Evolutionary conservation across 495 filamentous ascomycete species (phyloP).

Genomic region (Penicillium flavigenum): DNA sequence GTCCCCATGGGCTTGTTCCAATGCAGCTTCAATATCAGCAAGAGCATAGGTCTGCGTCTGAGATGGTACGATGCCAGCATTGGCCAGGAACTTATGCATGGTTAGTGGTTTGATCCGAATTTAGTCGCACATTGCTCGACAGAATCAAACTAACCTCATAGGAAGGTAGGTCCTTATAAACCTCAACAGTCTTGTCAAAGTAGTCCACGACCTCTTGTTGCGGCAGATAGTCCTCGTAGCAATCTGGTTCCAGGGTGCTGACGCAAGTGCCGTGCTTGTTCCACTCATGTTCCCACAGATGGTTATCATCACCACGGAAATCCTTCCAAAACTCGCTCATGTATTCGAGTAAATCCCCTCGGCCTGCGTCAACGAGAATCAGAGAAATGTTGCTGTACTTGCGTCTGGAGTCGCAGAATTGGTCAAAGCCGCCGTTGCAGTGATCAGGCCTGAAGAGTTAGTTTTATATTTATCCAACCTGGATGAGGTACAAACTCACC

Average conservation of each 20-base stretch:
- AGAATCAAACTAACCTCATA: slow-evolving; percentile 35
- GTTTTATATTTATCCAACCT: neutral
- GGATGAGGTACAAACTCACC: slow-evolving; percentile 38
- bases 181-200: slow-evolving; percentile 56
- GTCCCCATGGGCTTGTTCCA: slow-evolving; percentile 63
- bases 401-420: slow-evolving; percentile 67
- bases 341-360: slow-evolving; percentile 61
- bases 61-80: slow-evolving; percentile 51
- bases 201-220: slow-evolving; percentile 62
- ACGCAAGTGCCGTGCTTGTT: slow-evolving; percentile 73
- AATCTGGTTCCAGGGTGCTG: slow-evolving; percentile 63
- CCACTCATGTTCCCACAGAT: slow-evolving; percentile 86
- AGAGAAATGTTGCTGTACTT: slow-evolving; percentile 68
- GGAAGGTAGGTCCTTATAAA: slow-evolving; percentile 48
- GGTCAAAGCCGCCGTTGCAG: slow-evolving; percentile 77
- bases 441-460: slow-evolving; percentile 64
- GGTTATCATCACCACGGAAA: slow-evolving; percentile 60
- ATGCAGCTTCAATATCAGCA: slow-evolving; percentile 59
- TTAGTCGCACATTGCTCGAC: neutral
- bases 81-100: slow-evolving; percentile 38
- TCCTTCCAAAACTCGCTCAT: slow-evolving; percentile 83
- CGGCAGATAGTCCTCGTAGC: slow-evolving; percentile 66
- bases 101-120: slow-evolving; percentile 8
- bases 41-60: slow-evolving; percentile 55
- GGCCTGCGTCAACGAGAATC: slow-evolving; percentile 62